phyloP scores from a whole-genome alignment of 148 eudicot species.

The Fagopyrum tataricum region DNA sequence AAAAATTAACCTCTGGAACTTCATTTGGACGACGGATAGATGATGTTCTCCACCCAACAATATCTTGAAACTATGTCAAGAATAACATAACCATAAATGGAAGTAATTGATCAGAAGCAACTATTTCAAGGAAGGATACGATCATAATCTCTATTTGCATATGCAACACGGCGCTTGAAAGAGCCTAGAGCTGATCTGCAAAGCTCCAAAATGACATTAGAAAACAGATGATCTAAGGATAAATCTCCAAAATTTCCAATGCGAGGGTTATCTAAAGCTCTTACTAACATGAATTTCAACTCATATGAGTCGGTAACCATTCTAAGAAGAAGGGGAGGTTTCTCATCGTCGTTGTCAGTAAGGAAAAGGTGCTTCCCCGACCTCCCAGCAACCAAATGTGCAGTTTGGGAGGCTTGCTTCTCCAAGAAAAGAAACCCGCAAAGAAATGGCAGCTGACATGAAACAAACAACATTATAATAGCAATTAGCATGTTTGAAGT shows the following conservation, averaged over 20 bases:
- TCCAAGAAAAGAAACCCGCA: slow-evolving; percentile 82
- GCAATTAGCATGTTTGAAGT: not conserved
- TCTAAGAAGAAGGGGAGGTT: slow-evolving; percentile 70
- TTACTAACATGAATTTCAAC: slow-evolving; percentile 66
- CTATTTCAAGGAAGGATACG: slow-evolving; percentile 53
- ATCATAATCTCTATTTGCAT: slow-evolving; percentile 74
- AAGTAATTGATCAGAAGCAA: not conserved
- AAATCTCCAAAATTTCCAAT: not conserved
- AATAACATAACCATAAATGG: slow-evolving; percentile 17
- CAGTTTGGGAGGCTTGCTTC: slow-evolving; percentile 69
- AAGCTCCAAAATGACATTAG: slow-evolving; percentile 18
- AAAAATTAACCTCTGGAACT: slow-evolving; percentile 51
- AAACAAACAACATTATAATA: not conserved
- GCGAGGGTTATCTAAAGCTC: not conserved
- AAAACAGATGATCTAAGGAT: not conserved
- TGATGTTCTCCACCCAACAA: slow-evolving; percentile 95
- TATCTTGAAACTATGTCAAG: slow-evolving; percentile 46
- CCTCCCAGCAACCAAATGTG: slow-evolving; percentile 85
- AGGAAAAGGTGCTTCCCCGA: slow-evolving; percentile 92
- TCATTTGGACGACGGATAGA: slow-evolving; percentile 81
- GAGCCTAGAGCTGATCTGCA: slow-evolving; percentile 75
- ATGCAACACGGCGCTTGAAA: slow-evolving; percentile 83
- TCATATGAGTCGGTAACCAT: slow-evolving; percentile 76
- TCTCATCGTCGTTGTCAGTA: slow-evolving; percentile 60
- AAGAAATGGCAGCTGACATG: slow-evolving; percentile 64